phyloP scores from a whole-genome alignment of 495 filamentous ascomycete species.

The Pseudotulostoma volvatum region DNA sequence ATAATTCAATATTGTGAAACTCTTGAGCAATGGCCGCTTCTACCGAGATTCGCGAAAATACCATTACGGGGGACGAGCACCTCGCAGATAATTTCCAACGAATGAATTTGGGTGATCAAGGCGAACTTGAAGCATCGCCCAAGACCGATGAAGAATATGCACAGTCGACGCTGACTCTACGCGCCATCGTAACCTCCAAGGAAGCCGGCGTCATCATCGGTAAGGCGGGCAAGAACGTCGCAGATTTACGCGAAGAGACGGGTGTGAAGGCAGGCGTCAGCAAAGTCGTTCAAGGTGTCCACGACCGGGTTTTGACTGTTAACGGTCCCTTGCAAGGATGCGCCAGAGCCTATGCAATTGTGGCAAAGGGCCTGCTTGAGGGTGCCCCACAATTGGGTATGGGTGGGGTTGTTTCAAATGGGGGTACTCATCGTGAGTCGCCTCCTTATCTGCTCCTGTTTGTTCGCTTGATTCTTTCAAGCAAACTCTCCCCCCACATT shows the following conservation, averaged over 20 bases:
- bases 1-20: neutral
- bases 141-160: conserved; percentile 96
- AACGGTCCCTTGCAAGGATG: conserved; percentile 74
- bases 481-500: too few relatives aligned
- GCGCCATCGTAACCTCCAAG: conserved; percentile 95
- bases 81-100: conserved; percentile 35
- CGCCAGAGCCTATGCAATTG: conserved; percentile 80
- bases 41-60: conserved; percentile 29
- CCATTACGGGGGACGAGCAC: conserved; percentile 22
- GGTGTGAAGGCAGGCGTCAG: conserved; percentile 95
- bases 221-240: conserved; percentile 96
- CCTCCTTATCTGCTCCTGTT: neutral
- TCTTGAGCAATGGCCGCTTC: conserved; percentile 26
- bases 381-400: conserved; percentile 89
- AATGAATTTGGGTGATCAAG: conserved; percentile 33
- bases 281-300: conserved; percentile 94
- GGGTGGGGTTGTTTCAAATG: conserved; percentile 69
- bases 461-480: neutral
- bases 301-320: conserved; percentile 91
- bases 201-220: conserved; percentile 98
- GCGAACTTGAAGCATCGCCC: conserved; percentile 52
- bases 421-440: conserved; percentile 83
- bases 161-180: conserved; percentile 73
- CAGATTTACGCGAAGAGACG: conserved; percentile 90
- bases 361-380: conserved; percentile 78